Evolutionary conservation across 2,329 filamentous ascomycete species (phyloP), one percentile per base, ranked within the genome.

Genomic region (Cryphonectria radicalis): DNA sequence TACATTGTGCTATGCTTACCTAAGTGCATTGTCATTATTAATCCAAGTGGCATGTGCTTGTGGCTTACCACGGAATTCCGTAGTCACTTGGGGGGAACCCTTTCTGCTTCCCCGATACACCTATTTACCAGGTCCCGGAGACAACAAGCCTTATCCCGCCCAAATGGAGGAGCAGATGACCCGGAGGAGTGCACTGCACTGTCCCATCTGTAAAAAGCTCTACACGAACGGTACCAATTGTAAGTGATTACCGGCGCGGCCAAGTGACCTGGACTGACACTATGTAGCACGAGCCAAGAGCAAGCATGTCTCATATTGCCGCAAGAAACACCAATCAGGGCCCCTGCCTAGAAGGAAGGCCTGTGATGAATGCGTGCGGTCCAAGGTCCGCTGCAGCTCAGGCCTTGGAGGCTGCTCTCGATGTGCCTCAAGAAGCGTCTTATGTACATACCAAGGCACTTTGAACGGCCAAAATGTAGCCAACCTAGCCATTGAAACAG

Each of bases 261-360:
- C n/a, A 55, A 46, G 42, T 35, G 67, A 63, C 67, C 37, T 25
- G 17, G 37, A 60, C 68, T 70, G 28, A 70, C 63, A 43, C 59
- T 46, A 42, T 42, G 35, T 55, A 70, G 68, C 32, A 42, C 63
- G 68, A 66, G 63, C 68, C 17, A 66, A 63, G 42, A 70, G 63
- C 68, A 70, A 70, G 42, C 68, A 70, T 55, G 35, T 66, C 53
- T 70, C 68, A 37, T 70, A 70, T 70, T 70, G 68, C 60, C 68
- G 68, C 22, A 70, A 70, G 63, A 70, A 67, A 62, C 63, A 63
- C 25, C 53, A 43, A 37, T 66, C 68, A 28, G 65, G 28, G n/a
- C 40, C 63, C 35, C 37, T 66, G 40, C 40, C 68, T 46, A 62
- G 68, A 50, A 70, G 68, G 68, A 70, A 70, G 57, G 63, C 68